These are phyloP conservation scores for Xylaria sp. DNA, from an alignment of 495 filamentous ascomycete genomes.

Conservation along the genomic window DNA sequence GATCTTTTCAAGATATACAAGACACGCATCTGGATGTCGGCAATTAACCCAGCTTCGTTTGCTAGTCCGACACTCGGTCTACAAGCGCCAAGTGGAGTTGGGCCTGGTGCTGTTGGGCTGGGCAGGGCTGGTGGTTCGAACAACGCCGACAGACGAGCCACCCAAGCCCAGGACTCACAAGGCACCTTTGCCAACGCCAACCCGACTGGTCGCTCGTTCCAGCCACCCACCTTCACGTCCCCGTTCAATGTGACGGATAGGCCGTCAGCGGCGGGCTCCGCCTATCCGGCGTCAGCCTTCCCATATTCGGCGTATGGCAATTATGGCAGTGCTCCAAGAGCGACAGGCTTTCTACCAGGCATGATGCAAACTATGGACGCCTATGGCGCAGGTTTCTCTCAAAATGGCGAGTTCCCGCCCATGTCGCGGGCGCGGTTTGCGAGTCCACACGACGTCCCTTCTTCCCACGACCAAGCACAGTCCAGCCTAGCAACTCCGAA, in stretches of 20 bases:
- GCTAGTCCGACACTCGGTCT: conserved; percentile 80
- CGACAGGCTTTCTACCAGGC: conserved; percentile 43
- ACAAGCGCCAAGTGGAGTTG: conserved; percentile 68
- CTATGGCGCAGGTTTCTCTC: conserved; percentile 51
- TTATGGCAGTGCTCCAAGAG: conserved; percentile 50
- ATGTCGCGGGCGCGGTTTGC: conserved; percentile 53
- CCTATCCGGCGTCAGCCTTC: conserved; percentile 45
- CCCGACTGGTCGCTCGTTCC: conserved; percentile 47
- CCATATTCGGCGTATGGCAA: conserved; percentile 54
- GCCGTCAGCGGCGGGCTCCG: conserved; percentile 39
- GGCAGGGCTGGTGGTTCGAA: conserved; percentile 45
- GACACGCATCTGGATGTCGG: conserved; percentile 99
- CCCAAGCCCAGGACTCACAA: conserved; percentile 52
- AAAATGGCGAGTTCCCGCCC: conserved; percentile 48
- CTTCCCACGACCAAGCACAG: conserved; percentile 48
- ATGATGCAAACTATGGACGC: conserved; percentile 52
- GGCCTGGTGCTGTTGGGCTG: conserved; percentile 64
- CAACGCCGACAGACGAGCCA: conserved; percentile 55
- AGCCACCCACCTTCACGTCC: conserved; percentile 44
- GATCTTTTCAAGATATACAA: conserved; percentile 99
- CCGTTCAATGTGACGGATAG: conserved; percentile 47
- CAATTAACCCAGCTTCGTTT: conserved; percentile 97
- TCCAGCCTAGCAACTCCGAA: conserved; percentile 44
- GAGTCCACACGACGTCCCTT: conserved; percentile 42
- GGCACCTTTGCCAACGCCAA: conserved; percentile 43